Evolutionary conservation across 192 early-diverging fungal species (phyloP).

Genomic region (Coemansia sp.): DNA sequence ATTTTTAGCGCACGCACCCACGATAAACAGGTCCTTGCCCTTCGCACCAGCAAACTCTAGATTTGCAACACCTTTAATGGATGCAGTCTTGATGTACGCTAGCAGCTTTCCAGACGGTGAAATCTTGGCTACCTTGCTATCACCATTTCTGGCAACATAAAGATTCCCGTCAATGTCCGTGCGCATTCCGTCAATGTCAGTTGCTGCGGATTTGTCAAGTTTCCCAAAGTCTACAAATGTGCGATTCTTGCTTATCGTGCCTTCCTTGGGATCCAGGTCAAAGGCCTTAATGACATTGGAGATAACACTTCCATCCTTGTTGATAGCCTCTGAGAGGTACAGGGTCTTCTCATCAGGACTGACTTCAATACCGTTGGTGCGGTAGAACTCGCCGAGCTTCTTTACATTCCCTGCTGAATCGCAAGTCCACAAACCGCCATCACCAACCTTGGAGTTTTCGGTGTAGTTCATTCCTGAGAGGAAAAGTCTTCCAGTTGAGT

Average conservation of each 20-base stretch:
- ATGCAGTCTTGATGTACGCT: conserved; percentile 26
- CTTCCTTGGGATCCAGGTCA: conserved; percentile 40
- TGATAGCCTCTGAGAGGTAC: conserved; percentile 59
- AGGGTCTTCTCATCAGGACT: conserved; percentile 58
- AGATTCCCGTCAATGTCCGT: conserved; percentile 57
- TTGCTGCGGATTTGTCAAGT: conserved; percentile 45
- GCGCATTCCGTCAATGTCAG: conserved; percentile 62
- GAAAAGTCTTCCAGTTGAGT: conserved; percentile 34
- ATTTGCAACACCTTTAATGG: conserved; percentile 39
- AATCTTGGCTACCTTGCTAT: conserved; percentile 55
- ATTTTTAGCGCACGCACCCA: conserved; percentile 54
- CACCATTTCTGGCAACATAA: conserved; percentile 57
- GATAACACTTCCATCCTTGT: conserved; percentile 36
- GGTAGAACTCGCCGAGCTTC: conserved; percentile 37
- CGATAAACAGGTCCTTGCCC: conserved; percentile 53
- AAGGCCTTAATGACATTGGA: conserved; percentile 56
- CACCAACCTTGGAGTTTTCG: conserved; percentile 30
- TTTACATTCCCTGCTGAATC: conserved; percentile 35
- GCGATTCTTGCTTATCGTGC: conserved; percentile 24
- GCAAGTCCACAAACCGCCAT: conserved; percentile 59
- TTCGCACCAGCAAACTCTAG: conserved; percentile 56
- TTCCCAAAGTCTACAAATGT: conserved; percentile 53
- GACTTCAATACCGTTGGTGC: conserved; percentile 63
- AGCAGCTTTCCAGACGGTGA: conserved; percentile 40
- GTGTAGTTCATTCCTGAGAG: conserved; percentile 53